Percentiles rank a stretch among this genome's conserved stretches.
Conservation (phyloP, 2,329 filamentous ascomycete genomes). For the Mycosphaerella arachidis region DNA sequence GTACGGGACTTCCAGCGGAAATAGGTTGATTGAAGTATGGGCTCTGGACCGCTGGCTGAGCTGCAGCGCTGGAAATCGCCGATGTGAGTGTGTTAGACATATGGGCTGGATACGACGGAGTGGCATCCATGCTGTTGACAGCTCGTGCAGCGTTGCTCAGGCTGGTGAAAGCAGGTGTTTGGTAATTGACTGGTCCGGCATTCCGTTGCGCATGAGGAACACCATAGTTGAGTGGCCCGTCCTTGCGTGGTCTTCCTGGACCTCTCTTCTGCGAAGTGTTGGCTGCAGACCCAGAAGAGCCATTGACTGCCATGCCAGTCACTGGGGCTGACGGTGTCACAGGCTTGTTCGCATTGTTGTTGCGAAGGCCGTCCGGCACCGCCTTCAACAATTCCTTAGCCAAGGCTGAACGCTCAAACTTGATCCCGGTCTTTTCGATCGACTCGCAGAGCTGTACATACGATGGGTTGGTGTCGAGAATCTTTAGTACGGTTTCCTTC, state of each 20-base stretch:
- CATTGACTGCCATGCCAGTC: slow-evolving; percentile 14
- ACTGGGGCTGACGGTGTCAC: neutral
- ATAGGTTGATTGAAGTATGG: slow-evolving; percentile 8
- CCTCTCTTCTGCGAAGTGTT: slow-evolving; percentile 17
- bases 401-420: slow-evolving; percentile 50
- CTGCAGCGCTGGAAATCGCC: slow-evolving; percentile 6
- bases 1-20: slow-evolving; percentile 2
- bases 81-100: slow-evolving; percentile 10
- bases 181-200: slow-evolving; percentile 23
- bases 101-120: slow-evolving; percentile 1
- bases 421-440: slow-evolving; percentile 47
- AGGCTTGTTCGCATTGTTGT: slow-evolving; percentile 5
- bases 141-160: slow-evolving; percentile 24
- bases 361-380: slow-evolving; percentile 36
- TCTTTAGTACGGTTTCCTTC: slow-evolving; percentile 39
- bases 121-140: slow-evolving; percentile 20
- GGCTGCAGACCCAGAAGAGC: slow-evolving; percentile 2
- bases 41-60: slow-evolving; percentile 4
- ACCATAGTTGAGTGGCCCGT: slow-evolving; percentile 14
- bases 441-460: slow-evolving; percentile 53
- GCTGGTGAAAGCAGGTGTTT: slow-evolving; percentile 25
- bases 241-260: slow-evolving; percentile 16
- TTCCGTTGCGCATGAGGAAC: slow-evolving; percentile 5
- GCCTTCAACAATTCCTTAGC: slow-evolving; percentile 48
- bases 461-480: slow-evolving; percentile 52